Base-by-base conservation (phyloP, 2,329 filamentous ascomycete species). In the Ophiobolus disseminans region DNA sequence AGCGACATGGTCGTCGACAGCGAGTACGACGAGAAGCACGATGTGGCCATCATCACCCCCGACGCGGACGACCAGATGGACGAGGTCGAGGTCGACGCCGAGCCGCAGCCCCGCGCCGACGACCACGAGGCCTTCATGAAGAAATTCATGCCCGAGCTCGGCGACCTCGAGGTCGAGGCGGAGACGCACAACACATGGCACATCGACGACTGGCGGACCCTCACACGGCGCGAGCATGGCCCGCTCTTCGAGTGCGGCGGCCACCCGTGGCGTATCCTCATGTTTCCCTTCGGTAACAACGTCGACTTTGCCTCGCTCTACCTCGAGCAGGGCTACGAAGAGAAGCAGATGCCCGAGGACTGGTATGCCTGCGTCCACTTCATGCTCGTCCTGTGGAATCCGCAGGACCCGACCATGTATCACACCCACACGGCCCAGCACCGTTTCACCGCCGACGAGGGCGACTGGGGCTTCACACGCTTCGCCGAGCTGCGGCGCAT, bases 341-440 rank as follows among this genome's bases (percentile, higher is more conserved):
- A 88, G 16, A 84, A 85, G 52, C 82, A 93, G 9, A 62, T 72
- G 45, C 91, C 93, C 10, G 90, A 96, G 35, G 89, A 96, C 69
- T 99, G 93, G 91, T 94, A 92, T 73, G 93, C 91, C 63, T 99
- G 94, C 69, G 91, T 96, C 35, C 94, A 97, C 70, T 99, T 99
- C 74, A 87, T 90, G 49, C 80, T 99, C 39, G 93, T 97, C 4
- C 80, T 99, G 45, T 97, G 90, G 87, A 99, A 97, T 73, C 87
- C 88, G 36, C 90, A 93, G 68, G 91, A 97, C 64, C 93, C 94
- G n/a, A 86, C 86, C 55, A 83, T 97, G 62, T 91, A 88, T 72
- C 75, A 82, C 30, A 81, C 82, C 40, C 89, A 96, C 64, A 82
- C 80, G 34, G 94, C 94, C n/a, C 91, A 92, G 62, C 94, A 99